A percentile compares a stretch with the other conserved stretches of the same genome.
phyloP scores from a whole-genome alignment of 371 early-diverging fungal genomes.

The Batrachochytrium dendrobatidis region DNA sequence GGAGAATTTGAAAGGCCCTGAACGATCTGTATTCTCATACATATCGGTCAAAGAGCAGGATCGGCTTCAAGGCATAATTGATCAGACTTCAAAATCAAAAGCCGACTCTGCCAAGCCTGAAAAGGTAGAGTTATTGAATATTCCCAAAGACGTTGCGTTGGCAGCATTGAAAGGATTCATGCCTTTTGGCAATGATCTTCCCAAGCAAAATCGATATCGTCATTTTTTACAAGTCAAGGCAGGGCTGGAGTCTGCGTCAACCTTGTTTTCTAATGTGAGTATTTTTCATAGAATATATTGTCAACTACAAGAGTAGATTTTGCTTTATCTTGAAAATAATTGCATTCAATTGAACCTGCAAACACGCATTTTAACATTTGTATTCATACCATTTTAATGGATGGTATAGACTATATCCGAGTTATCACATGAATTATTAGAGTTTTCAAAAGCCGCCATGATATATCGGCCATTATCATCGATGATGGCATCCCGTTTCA shows the following conservation, averaged over 20 bases:
- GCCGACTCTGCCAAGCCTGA: slow-evolving; percentile 18
- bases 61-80: slow-evolving; percentile 50
- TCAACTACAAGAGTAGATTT: neutral
- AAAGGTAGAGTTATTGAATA: slow-evolving; percentile 28
- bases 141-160: slow-evolving; percentile 58
- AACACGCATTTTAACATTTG: neutral
- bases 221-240: slow-evolving; percentile 63
- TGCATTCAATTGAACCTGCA: neutral
- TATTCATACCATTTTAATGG: neutral
- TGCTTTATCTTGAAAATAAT: neutral
- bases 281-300: neutral
- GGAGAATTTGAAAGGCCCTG: slow-evolving; percentile 53
- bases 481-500: slow-evolving; percentile 77
- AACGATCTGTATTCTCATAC: slow-evolving; percentile 69
- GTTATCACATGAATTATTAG: slow-evolving; percentile 56
- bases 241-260: slow-evolving; percentile 23
- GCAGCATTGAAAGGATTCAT: slow-evolving; percentile 77
- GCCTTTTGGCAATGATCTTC: slow-evolving; percentile 67
- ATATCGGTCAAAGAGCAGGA: slow-evolving; percentile 61
- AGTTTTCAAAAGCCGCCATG: slow-evolving; percentile 75
- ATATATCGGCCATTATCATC: slow-evolving; percentile 69
- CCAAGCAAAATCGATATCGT: slow-evolving; percentile 74
- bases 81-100: slow-evolving; percentile 13
- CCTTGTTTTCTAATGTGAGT: neutral
- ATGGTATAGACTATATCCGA: neutral